These are phyloP conservation scores for Claviceps arundinis DNA, from an alignment of 2,329 filamentous ascomycete genomes.

Conservation along the genomic window DNA sequence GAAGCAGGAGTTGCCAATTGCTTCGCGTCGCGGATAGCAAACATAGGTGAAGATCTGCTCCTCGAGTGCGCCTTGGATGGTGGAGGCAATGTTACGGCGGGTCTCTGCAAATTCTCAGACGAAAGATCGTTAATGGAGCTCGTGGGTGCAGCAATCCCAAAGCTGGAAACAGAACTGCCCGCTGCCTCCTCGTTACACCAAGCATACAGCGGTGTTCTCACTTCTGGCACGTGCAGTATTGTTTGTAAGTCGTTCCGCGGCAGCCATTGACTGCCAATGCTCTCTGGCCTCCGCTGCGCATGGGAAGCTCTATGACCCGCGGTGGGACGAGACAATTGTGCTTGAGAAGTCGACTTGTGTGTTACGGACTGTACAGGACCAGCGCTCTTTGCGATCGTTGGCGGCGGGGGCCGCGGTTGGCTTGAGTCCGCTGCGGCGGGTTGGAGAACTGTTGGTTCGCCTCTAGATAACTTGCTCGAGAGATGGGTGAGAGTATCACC, in stretches of 20 bases:
- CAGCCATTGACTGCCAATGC: not conserved
- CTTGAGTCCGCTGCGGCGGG: not conserved
- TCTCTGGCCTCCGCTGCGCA: not conserved
- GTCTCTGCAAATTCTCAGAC: slow-evolving; percentile 2
- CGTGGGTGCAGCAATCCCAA: slow-evolving; percentile 17
- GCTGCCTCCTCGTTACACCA: not conserved
- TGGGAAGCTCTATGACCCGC: too few species aligned
- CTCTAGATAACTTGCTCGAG: not conserved
- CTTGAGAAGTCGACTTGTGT: not conserved
- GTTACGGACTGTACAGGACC: too few species aligned
- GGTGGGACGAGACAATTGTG: not conserved
- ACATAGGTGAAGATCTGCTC: slow-evolving; percentile 36
- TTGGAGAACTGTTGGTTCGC: not conserved
- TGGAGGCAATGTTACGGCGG: slow-evolving; percentile 1
- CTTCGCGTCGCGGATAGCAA: slow-evolving; percentile 20
- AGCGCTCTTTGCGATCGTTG: not conserved
- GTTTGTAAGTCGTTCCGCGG: not conserved
- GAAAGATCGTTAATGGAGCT: slow-evolving; percentile 6
- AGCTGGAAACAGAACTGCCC: slow-evolving; percentile 14
- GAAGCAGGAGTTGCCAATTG: slow-evolving; percentile 1
- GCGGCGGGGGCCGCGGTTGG: not conserved
- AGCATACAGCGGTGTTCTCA: not conserved
- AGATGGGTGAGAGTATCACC: not conserved
- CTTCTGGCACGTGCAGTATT: not conserved
- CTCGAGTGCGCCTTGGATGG: slow-evolving; percentile 18